Conservation (phyloP, 495 filamentous ascomycete genomes). For the Bacidia rubella region DNA sequence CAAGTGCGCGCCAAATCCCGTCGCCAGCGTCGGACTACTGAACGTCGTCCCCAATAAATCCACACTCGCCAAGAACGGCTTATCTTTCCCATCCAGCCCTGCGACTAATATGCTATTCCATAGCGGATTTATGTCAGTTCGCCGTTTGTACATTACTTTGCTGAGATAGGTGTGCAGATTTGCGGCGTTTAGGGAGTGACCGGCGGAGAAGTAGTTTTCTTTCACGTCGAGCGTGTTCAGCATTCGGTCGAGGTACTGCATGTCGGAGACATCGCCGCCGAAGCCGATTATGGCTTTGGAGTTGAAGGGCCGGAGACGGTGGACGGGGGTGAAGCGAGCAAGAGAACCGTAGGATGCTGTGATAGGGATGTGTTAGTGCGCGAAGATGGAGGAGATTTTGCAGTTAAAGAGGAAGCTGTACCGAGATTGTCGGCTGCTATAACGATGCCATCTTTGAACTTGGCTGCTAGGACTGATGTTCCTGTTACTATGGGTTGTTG, state of each 20-base stretch:
- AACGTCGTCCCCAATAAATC: slow-evolving; percentile 92
- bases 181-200: slow-evolving; percentile 57
- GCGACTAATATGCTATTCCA: slow-evolving; percentile 92
- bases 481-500: slow-evolving; percentile 87
- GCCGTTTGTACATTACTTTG: slow-evolving; percentile 88
- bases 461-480: slow-evolving; percentile 84
- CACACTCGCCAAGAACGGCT: slow-evolving; percentile 79
- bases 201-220: slow-evolving; percentile 61
- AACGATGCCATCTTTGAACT: slow-evolving; percentile 91
- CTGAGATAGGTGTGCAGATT: slow-evolving; percentile 92
- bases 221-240: slow-evolving; percentile 72
- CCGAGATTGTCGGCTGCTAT: slow-evolving; percentile 95
- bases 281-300: slow-evolving; percentile 64
- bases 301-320: slow-evolving; percentile 71
- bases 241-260: slow-evolving; percentile 92
- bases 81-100: slow-evolving; percentile 62
- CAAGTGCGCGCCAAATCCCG: slow-evolving; percentile 85
- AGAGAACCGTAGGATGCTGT: slow-evolving; percentile 94
- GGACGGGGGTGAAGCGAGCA: slow-evolving; percentile 90
- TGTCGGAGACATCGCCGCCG: slow-evolving; percentile 91
- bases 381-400: not conserved
- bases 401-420: slow-evolving; percentile 24
- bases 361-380: not conserved
- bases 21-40: slow-evolving; percentile 72
- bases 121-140: slow-evolving; percentile 88